These are phyloP conservation scores for Beauveria sp. DNA, from an alignment of 2,329 filamentous ascomycete species.

Conservation along the genomic window DNA sequence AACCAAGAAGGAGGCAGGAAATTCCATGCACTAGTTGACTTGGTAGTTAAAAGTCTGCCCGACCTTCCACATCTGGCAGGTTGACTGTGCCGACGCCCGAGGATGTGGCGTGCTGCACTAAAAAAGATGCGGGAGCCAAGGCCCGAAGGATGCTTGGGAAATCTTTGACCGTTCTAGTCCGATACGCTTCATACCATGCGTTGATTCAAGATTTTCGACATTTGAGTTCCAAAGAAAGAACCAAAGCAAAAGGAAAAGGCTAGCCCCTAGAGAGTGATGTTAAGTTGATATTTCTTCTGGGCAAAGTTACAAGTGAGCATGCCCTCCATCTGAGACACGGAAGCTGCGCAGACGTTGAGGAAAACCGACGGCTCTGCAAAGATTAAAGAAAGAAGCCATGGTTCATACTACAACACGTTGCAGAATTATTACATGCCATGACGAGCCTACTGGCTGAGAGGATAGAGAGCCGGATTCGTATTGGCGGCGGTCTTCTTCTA, in stretches of 20 bases:
- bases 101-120: background rate
- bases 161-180: background rate
- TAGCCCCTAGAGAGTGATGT: background rate
- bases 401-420: background rate
- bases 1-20: background rate
- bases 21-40: background rate
- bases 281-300: background rate
- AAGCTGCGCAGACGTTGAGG: background rate
- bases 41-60: background rate
- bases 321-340: background rate
- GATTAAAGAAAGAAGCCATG: background rate
- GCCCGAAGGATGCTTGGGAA: background rate
- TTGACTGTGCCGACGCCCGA: constrained; percentile 6
- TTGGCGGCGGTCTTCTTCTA: background rate
- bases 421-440: background rate
- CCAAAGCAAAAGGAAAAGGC: background rate
- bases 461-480: background rate
- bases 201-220: background rate
- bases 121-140: background rate
- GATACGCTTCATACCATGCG: background rate
- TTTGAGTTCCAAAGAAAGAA: background rate
- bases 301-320: background rate
- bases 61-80: constrained; percentile 7
- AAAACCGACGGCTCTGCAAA: background rate
- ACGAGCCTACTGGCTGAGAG: background rate